Percentiles rank a stretch among this genome's conserved stretches.
These are phyloP conservation scores for Effrenium voratum DNA, from an alignment of 73 alveolate species.

Conservation along the genomic window DNA sequence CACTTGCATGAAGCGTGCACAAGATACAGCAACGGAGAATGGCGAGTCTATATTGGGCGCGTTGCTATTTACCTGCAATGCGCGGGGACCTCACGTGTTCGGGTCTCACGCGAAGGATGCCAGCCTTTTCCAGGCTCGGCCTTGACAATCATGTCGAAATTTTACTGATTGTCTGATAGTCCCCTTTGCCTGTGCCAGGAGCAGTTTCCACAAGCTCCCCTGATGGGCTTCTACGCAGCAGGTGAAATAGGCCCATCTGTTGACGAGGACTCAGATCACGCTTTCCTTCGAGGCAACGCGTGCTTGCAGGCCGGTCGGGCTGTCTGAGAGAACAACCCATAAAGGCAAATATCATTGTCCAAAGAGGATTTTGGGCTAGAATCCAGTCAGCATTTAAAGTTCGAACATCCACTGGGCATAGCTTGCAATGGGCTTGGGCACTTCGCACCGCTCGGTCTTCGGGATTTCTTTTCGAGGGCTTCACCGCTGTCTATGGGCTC, in stretches of 20 bases:
- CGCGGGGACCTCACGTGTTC: constrained; percentile 63
- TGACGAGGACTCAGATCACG: constrained; percentile 17
- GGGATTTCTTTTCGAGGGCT: constrained; percentile 34
- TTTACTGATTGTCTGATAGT: not conserved
- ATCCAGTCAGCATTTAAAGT: too few relatives aligned
- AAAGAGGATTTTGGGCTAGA: too few relatives aligned
- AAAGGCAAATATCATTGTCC: too few relatives aligned
- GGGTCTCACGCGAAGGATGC: constrained; percentile 51
- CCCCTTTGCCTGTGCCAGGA: not conserved
- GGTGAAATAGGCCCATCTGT: constrained; percentile 41
- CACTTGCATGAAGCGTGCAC: constrained; percentile 13
- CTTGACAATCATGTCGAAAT: not conserved
- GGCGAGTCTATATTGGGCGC: constrained; percentile 43
- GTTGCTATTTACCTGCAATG: constrained; percentile 45
- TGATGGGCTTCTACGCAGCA: constrained; percentile 56
- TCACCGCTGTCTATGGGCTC: constrained; percentile 39
- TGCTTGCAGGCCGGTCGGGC: not conserved
- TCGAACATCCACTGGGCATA: too few relatives aligned
- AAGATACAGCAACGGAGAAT: not conserved
- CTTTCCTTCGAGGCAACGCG: constrained; percentile 33
- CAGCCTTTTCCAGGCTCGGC: not conserved
- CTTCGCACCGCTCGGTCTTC: too few relatives aligned
- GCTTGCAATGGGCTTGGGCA: too few relatives aligned
- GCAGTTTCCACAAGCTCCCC: constrained; percentile 52
- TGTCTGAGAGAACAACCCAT: not conserved